Base-by-base conservation (phyloP, 2,329 filamentous ascomycete species). In the Coniochaeta prunicola region DNA sequence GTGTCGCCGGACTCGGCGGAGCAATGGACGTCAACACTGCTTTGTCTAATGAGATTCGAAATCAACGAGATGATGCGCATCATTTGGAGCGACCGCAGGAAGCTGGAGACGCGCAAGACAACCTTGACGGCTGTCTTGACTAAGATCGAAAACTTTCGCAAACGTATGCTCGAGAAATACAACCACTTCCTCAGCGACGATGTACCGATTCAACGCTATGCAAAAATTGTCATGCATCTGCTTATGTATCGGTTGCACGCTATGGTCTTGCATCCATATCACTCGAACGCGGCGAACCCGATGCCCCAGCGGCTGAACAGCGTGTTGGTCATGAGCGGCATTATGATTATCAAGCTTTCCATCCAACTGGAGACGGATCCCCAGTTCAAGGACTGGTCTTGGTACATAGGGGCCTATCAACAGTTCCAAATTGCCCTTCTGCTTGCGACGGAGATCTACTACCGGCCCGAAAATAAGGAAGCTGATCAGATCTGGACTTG, bases 371-470 rank as follows among this genome's bases (percentile, higher is more conserved):
- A 80, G 60, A 77, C 72, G 5, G 73, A 74, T 58, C 68, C 67
- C 0, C 60, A 67, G 4, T 79, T 90, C 38, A 70, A 73, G 1
- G 73, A 73, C 1, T 92, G 88, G 87, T 72, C 76, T 1, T 92
- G 89, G 89, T 91, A 91, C 64, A 67, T 76, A 13, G 87, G 88
- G 4, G 87, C 89, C 6, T 82, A 88, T 62, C 86, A 89, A 61
- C 88, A 91, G 68, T 90, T 87, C 69, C 89, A 91, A 66, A 80
- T 82, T 4, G 86, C 88, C 0, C 77, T 92, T 33, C 76, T 92
- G 1, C 75, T 92, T 24, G 77, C 90, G 7, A 81, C 84, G 24
- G 88, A 92, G 67, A 73, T 90, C 4, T 88, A 85, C 67, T 79
- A 80, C 53, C 77, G 79, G 42, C 82, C 84, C 0, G 73, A 79